These are phyloP conservation scores for Heliocybe sulcata DNA, from an alignment of 1,284 basidiomycete species.

Conservation along the genomic window DNA sequence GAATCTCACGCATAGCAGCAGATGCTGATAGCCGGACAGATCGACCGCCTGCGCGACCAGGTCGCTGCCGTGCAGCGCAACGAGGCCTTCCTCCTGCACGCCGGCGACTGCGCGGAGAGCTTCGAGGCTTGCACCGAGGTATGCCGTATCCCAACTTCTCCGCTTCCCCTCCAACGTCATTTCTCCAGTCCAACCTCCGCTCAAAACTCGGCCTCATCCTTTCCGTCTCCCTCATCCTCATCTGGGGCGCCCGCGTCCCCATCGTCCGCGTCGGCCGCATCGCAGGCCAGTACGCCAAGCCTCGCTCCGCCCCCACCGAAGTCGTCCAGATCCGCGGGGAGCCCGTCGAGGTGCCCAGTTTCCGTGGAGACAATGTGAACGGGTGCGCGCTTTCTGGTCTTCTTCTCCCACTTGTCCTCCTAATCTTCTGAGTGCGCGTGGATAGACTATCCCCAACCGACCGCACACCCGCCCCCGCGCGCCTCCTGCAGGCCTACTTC, in stretches of 20 bases:
- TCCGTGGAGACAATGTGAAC: constrained; percentile 95
- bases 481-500: constrained; percentile 92
- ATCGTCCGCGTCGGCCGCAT: constrained; percentile 89
- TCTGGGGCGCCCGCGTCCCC: constrained; percentile 91
- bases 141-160: constrained; percentile 16
- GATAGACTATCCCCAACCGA: constrained; percentile 63
- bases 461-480: constrained; percentile 82
- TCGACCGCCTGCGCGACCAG: constrained; percentile 80
- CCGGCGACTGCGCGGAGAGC: constrained; percentile 95
- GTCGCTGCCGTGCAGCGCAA: constrained; percentile 77
- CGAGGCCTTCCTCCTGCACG: constrained; percentile 91
- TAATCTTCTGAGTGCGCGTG: not conserved
- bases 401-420: constrained; percentile 17
- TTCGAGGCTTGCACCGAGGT: constrained; percentile 89
- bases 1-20: not conserved
- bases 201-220: constrained; percentile 92
- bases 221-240: constrained; percentile 91
- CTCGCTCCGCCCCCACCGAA: constrained; percentile 84
- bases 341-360: constrained; percentile 59
- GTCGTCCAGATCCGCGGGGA: constrained; percentile 48
- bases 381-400: no score
- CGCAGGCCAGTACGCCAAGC: constrained; percentile 96
- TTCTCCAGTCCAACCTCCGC: constrained; percentile 78
- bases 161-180: not conserved
- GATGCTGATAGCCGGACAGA: constrained; percentile 35